Percentiles rank a stretch among this genome's conserved stretches.
These are phyloP conservation scores for Globisporangium nodosum DNA, from an alignment of 352 stramenopile species.

Conservation along the genomic window DNA sequence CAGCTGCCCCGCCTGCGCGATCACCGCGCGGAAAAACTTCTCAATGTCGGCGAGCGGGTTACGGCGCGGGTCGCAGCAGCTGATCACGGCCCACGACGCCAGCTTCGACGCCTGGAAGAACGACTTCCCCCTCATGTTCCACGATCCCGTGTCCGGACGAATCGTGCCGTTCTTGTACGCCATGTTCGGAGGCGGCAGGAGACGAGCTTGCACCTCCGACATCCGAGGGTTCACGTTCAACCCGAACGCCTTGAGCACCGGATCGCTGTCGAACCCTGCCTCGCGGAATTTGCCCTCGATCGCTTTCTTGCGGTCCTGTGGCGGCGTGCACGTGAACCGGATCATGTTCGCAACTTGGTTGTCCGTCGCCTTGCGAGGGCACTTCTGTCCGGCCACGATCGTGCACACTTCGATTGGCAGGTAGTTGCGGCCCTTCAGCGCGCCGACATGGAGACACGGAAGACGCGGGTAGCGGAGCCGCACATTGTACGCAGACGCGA, in stretches of 20 bases:
- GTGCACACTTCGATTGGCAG: conserved; percentile 81
- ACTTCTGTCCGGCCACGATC: conserved; percentile 67
- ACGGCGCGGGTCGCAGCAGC: conserved; percentile 37
- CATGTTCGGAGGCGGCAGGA: conserved; percentile 40
- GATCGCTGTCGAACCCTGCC: conserved; percentile 48
- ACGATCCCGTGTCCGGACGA: conserved; percentile 46
- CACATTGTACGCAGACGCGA: conserved; percentile 41
- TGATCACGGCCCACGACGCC: conserved; percentile 49
- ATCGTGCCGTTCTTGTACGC: conserved; percentile 44
- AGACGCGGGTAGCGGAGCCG: conserved; percentile 61
- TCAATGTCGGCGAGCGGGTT: conserved; percentile 24
- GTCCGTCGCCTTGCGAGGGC: conserved; percentile 70
- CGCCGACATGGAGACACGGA: conserved; percentile 77
- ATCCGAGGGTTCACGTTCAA: conserved; percentile 50
- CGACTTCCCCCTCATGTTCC: conserved; percentile 64
- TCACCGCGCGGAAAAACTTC: conserved; percentile 54
- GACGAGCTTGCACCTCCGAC: conserved; percentile 38
- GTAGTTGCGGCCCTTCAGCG: conserved; percentile 68
- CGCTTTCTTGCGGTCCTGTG: conserved; percentile 44
- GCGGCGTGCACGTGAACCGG: conserved; percentile 47
- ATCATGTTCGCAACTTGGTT: conserved; percentile 85
- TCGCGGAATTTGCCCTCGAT: conserved; percentile 60
- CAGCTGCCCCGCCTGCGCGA: conserved; percentile 46
- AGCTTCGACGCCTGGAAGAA: conserved; percentile 38
- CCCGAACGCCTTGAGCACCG: conserved; percentile 48